Evolutionary conservation across 2,329 filamentous ascomycete species (phyloP), one percentile per base, ranked within the genome.

Genomic region (Apiospora malaysiana): DNA sequence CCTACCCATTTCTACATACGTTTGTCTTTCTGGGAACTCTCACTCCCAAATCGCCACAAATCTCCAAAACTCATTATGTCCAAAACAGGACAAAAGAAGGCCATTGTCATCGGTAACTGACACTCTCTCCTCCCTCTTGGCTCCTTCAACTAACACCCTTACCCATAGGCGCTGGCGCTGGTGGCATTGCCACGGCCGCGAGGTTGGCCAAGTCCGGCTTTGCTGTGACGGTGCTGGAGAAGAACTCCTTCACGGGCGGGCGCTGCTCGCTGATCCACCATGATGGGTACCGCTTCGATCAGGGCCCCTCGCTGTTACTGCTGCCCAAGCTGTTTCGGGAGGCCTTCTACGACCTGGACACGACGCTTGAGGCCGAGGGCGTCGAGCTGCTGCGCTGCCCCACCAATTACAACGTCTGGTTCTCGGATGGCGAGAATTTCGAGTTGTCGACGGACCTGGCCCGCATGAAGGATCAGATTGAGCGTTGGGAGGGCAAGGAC

Each of bases 381-480:
- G 86, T 94, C 0, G 81, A 90, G 66, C 82, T 94, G 4, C 77
- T 92, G 32, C 92, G 92, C 82, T 94, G 92, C 79, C 89, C 93
- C 68, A 91, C 91, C 0, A 94, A 94, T 78, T 94, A 94, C 83
- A 88, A 89, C 70, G 85, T 94, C 71, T 93, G 90, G 86, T 94
- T 94, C 78, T 84, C 88, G 18, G 92, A 94, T 78, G 90, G 89
- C 68, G 87, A 88, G 73, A 82, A 80, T 14, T 91, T 94, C 77
- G 84, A 87, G 72, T 83, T 93, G 40, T 90, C 88, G 5, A 91
- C 89, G n/a, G 91, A 94, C 77, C 83, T 92, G 49, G 84, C 88
- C n/a, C 83, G 84, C 66, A 93, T 94, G 91, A 93, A 93, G 79
- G 77, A 81, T 21, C 89, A 93, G 78, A 86, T 94, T 46, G 91